Conservation (phyloP, 345 rosid species). For the Sonneratia alba region DNA sequence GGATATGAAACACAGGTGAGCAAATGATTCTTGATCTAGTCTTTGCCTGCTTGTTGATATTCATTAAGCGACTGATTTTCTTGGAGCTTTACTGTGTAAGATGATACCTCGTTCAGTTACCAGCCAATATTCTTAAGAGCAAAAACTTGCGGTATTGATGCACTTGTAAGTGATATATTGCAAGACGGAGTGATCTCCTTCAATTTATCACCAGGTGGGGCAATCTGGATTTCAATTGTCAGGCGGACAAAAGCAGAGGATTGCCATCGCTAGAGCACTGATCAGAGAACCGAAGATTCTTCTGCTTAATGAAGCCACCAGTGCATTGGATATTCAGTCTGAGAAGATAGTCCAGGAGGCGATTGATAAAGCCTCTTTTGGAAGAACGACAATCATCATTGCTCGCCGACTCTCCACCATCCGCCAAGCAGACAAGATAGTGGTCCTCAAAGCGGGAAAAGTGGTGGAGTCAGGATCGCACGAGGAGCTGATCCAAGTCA, state of each 20-base stretch:
- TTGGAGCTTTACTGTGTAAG: no score
- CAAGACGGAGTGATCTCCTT: neutral
- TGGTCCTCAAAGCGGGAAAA: constrained; percentile 49
- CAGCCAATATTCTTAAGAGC: neutral
- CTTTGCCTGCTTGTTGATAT: neutral
- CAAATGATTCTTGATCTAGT: neutral
- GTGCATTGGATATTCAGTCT: constrained; percentile 62
- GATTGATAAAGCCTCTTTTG: constrained; percentile 43
- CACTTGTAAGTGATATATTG: neutral
- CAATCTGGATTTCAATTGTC: constrained; percentile 60
- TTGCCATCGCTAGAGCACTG: constrained; percentile 60
- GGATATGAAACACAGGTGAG: constrained; percentile 64
- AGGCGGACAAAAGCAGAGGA: constrained; percentile 72
- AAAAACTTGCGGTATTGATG: neutral
- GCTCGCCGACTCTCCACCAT: constrained; percentile 61
- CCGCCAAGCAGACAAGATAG: constrained; percentile 34
- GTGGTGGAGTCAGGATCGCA: constrained; percentile 57
- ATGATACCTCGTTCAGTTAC: no score
- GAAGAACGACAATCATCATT: constrained; percentile 52
- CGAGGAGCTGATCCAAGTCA: constrained; percentile 29
- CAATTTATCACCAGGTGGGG: constrained; percentile 32
- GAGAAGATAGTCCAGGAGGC: constrained; percentile 56
- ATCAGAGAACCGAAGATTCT: constrained; percentile 56
- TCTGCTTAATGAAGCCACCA: constrained; percentile 63
- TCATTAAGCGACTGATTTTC: neutral